phyloP scores from a whole-genome alignment of 148 eudicot species.

The Cornus suecica region DNA sequence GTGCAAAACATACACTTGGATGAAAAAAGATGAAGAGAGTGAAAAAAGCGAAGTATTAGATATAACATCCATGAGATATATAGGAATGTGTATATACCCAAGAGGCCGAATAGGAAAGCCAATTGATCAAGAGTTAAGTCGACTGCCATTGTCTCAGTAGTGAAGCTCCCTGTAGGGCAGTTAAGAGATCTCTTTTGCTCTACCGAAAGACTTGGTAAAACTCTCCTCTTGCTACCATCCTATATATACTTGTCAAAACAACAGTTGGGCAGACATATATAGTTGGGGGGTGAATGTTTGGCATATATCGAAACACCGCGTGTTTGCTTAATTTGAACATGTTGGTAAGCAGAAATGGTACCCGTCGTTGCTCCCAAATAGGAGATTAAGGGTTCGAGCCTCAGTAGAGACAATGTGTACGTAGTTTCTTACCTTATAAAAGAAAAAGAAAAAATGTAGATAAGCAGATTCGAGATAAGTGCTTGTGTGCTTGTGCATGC shows the following conservation, averaged over 20 bases:
- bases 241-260: background rate
- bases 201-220: background rate
- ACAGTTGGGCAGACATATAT: background rate
- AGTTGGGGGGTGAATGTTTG: background rate
- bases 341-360: background rate
- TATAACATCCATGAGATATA: background rate
- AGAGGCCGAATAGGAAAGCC: slow-evolving; percentile 39
- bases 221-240: background rate
- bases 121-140: slow-evolving; percentile 8
- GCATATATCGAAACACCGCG: background rate
- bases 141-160: background rate
- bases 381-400: no score
- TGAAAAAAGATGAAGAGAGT: no score
- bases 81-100: slow-evolving; percentile 22
- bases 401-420: no score
- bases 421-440: no score
- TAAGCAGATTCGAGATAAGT: no score
- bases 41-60: no score
- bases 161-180: background rate
- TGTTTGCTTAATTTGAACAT: background rate
- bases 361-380: no score
- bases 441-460: no score
- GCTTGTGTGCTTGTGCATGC: no score
- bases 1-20: background rate
- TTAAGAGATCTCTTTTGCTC: background rate